Base-by-base conservation (phyloP, 1,139 yeast genomes). In the Geotrichum klebahnii region DNA sequence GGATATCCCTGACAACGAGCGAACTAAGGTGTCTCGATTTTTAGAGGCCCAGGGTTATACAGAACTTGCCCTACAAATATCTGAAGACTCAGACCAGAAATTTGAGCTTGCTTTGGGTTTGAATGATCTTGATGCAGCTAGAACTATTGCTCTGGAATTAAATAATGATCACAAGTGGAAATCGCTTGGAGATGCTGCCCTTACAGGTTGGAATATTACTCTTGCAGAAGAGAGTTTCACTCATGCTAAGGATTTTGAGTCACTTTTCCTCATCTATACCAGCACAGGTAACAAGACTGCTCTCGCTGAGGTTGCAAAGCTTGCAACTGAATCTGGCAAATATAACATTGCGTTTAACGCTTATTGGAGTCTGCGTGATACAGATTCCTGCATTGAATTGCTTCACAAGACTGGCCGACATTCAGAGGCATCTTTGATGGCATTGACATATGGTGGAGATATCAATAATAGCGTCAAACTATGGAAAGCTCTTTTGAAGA, bases 261-360 rank as follows among this genome's bases (percentile, higher is more conserved):
- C 97, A 6, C 75, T 92, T 60, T 77, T 92, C 58, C 78, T 92
- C 58, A 70, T 94, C 59, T 82, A 89, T 67, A 83, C 96, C 5
- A 84, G 96, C 9, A 77, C 92, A 46, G 90, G 88, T 63, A 76
- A 87, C 65, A 74, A 73, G 60, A 68, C 70, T 10, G 83, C 81
- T 45, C 77, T 92, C 57, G 67, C 71, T 29, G 71, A 74, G 53
- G 59, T 68, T 12, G 95, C 94, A 4, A 72, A 73, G 49, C 70
- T 71, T 48, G 90, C 96, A 48, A 81, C 78, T 60, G 70, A 69
- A 19, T 75, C 73, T 43, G 97, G 97, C 46, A 84, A 84, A 66
- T 87, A 82, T 68, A 92, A 92, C 66, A 75, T 92, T 56, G 96
- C 98, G 37, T 92, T 90, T 75, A 89, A 86, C 67, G 84, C 96